These are phyloP conservation scores for Jatropha curcas DNA, from an alignment of 345 rosid genomes.

Conservation along the genomic window DNA sequence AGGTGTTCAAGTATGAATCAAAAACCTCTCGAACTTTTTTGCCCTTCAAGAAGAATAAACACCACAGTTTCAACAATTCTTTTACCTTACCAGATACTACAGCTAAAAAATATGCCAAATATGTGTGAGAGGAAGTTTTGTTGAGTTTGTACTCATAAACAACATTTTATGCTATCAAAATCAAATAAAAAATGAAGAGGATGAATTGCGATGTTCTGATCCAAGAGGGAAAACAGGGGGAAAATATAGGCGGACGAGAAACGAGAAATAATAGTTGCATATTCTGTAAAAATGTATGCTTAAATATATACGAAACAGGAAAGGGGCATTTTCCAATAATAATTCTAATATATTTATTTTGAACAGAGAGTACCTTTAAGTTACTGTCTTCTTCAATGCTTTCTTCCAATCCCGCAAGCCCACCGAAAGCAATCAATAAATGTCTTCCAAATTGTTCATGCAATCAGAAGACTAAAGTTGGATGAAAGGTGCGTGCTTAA, in stretches of 20 bases:
- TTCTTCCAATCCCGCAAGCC: constrained; percentile 94
- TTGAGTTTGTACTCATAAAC: not conserved
- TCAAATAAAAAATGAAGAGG: not conserved
- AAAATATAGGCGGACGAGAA: not conserved
- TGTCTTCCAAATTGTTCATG: constrained; percentile 47
- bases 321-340: not conserved
- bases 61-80: not conserved
- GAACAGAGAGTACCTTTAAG: constrained; percentile 54
- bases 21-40: constrained; percentile 60
- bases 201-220: not conserved
- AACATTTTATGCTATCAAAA: not conserved
- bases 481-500: not conserved
- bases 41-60: constrained; percentile 41
- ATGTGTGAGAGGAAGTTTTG: not conserved
- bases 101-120: not conserved
- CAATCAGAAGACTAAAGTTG: not conserved
- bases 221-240: not conserved
- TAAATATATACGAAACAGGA: not conserved
- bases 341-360: not conserved
- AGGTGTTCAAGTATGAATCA: constrained; percentile 73
- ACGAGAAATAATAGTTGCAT: not conserved
- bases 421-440: constrained; percentile 88
- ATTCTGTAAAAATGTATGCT: not conserved
- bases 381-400: constrained; percentile 64
- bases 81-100: no score